A percentile compares a stretch with the other conserved stretches of the same genome.
These are phyloP conservation scores for Cardamine occulta DNA, from an alignment of 345 rosid species.

Conservation along the genomic window DNA sequence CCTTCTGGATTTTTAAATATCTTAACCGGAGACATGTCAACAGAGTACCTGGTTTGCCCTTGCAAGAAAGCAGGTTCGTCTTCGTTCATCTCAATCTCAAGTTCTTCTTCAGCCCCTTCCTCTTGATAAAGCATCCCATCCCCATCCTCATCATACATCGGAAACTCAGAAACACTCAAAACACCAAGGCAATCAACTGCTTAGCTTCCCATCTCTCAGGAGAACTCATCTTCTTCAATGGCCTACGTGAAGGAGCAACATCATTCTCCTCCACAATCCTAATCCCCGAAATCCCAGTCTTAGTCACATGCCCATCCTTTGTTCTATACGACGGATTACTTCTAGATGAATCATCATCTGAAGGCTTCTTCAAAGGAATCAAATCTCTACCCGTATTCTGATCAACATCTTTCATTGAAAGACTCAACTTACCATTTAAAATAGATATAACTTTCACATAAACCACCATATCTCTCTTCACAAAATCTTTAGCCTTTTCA, in stretches of 20 bases:
- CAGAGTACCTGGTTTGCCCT: conserved; percentile 74
- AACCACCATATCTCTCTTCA: conserved; percentile 78
- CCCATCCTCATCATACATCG: conserved; percentile 83
- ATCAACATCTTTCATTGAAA: conserved; percentile 87
- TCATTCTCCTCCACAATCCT: conserved; percentile 65
- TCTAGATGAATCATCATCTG: conserved; percentile 58
- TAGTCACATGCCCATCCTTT: conserved; percentile 60
- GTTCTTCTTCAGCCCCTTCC: conserved; percentile 89
- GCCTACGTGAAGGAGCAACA: conserved; percentile 58
- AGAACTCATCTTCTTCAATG: conserved; percentile 85
- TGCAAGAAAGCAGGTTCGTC: conserved; percentile 86
- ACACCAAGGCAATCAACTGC: conserved; percentile 89
- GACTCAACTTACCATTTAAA: conserved; percentile 62
- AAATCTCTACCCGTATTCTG: conserved; percentile 82
- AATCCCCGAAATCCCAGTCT: conserved; percentile 80
- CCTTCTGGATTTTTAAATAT: conserved; percentile 95
- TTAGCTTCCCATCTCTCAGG: conserved; percentile 91
- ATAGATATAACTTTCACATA: conserved; percentile 79
- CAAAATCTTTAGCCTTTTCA: conserved; percentile 56
- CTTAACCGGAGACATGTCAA: conserved; percentile 88
- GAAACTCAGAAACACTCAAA: conserved; percentile 60
- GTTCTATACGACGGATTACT: conserved; percentile 54
- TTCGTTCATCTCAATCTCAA: conserved; percentile 91
- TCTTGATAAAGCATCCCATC: conserved; percentile 81
- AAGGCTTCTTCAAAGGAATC: conserved; percentile 69